Base-by-base conservation (phyloP, 208 protist genomes). In the Wallacemonas rigidus region DNA sequence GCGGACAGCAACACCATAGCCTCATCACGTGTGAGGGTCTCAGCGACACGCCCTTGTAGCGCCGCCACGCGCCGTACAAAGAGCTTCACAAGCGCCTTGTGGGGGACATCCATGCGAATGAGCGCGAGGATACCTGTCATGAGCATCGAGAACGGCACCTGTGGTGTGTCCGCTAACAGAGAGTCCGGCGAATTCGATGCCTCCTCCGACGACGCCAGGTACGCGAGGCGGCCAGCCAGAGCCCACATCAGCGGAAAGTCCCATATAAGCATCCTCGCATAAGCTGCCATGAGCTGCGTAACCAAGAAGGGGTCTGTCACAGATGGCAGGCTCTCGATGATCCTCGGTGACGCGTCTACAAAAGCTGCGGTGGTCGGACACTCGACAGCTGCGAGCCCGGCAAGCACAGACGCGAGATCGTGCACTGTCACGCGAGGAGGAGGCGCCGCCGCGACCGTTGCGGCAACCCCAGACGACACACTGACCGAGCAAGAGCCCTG, bases 261-360 rank as follows among this genome's bases (percentile, higher is more conserved):
- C 88, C 87, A 93, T 5, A 95, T 80, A 6, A 95, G 70, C 88
- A 89, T 87, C 69, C 88, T 88, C 14, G 88, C 77, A 41, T 88
- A 95, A 14, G 90, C 75, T 3, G 86, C 85, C 26, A 95, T 60
- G 38, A 93, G 75, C 44, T 75, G 69, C 48, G 77, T 76, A 15
- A 82, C 61, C 8, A 57, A 4, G 14, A 68, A 60, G 4, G 71
- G 47, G 45, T 58, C 58, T 14, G 48, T 68, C 17, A 65, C 15
- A 3, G 50, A 50, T 45, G 44, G 3, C 1, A 76, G 65, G 53
- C 67, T 61, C 51, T 44, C n/a, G 44, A 82, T 70, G 8, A 94
- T 76, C 41, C 65, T 15, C 11, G 79, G 79, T 3, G 77, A 83
- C 43, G 88, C 81, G 67, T 91, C 86, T 9, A 93, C 15, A 76